A percentile compares a stretch with the other conserved stretches of the same genome.
These are phyloP conservation scores for Phyllostachys edulis DNA, from an alignment of 176 grass and related monocot genomes.

Conservation along the genomic window DNA sequence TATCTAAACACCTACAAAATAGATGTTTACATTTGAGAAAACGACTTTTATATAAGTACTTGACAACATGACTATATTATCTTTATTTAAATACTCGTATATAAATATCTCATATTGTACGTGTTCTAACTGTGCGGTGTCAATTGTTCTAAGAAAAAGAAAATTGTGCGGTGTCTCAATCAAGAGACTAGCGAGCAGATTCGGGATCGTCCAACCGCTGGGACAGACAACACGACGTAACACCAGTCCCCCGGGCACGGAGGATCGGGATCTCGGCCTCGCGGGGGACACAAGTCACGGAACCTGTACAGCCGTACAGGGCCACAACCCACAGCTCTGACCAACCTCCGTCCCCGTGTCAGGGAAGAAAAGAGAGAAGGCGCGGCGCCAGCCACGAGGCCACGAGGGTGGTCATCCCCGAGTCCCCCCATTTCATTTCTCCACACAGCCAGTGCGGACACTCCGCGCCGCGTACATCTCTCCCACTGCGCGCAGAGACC, in stretches of 20 bases:
- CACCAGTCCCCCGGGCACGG: conserved; percentile 29
- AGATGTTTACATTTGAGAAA: too few relatives aligned
- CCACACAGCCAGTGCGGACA: not conserved
- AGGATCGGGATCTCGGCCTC: conserved; percentile 48
- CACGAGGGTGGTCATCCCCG: conserved; percentile 46
- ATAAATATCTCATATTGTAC: too few relatives aligned
- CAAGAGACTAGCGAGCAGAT: not conserved
- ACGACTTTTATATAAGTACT: too few relatives aligned
- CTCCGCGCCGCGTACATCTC: not conserved
- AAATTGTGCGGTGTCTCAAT: not conserved
- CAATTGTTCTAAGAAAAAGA: not conserved
- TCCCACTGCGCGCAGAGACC: not conserved
- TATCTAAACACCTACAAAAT: too few relatives aligned
- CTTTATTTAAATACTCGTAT: too few relatives aligned
- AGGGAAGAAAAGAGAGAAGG: not conserved
- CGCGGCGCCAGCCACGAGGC: conserved; percentile 45
- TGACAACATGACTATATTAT: too few relatives aligned
- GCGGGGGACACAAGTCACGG: conserved; percentile 33
- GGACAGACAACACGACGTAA: not conserved
- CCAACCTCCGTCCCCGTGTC: conserved; percentile 25
- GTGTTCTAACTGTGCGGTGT: not conserved
- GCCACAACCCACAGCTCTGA: not conserved
- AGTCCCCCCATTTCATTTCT: conserved; percentile 23
- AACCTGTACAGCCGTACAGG: not conserved
- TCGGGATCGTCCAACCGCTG: not conserved